Conservation (phyloP, 768 basidiomycete species). For the Crepidotus variabilis region DNA sequence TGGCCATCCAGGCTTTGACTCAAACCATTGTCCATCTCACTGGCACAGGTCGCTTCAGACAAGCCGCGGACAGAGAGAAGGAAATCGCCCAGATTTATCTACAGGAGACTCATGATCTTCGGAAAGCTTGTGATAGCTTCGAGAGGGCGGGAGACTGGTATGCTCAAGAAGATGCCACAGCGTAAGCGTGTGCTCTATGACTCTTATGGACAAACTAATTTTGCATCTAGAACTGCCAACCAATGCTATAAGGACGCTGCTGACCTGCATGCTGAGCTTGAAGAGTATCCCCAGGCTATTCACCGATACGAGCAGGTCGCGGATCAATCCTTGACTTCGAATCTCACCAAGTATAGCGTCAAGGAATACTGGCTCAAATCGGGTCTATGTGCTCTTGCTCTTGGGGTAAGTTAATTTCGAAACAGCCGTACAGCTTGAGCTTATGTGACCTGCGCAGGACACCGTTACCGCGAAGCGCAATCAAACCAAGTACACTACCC, state of each 20-base stretch:
- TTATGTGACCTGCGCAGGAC: slow-evolving; percentile 49
- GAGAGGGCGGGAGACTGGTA: slow-evolving; percentile 96
- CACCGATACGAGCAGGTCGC: slow-evolving; percentile 89
- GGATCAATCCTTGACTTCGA: slow-evolving; percentile 70
- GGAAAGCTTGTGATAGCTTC: slow-evolving; percentile 87
- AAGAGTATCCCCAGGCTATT: slow-evolving; percentile 82
- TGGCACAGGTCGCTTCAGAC: slow-evolving; percentile 84
- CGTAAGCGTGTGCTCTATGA: slow-evolving; percentile 53
- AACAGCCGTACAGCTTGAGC: background rate
- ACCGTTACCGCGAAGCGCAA: slow-evolving; percentile 79
- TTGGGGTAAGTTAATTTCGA: slow-evolving; percentile 53
- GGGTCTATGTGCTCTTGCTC: slow-evolving; percentile 83
- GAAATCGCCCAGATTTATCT: slow-evolving; percentile 93
- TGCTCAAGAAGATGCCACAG: slow-evolving; percentile 92
- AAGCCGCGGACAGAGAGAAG: slow-evolving; percentile 97
- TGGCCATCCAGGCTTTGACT: slow-evolving; percentile 83
- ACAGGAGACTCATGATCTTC: slow-evolving; percentile 75
- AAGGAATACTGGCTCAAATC: slow-evolving; percentile 96
- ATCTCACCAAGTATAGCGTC: slow-evolving; percentile 95
- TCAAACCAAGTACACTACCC: slow-evolving; percentile 68
- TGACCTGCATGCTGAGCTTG: slow-evolving; percentile 88
- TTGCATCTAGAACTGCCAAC: slow-evolving; percentile 76
- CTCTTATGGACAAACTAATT: background rate
- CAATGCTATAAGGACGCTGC: slow-evolving; percentile 96
- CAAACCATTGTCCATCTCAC: slow-evolving; percentile 85